Percentiles rank a stretch among this genome's conserved stretches.
Evolutionary conservation across 225 moss, liverwort and hornwort species (phyloP).

Genomic region (Bryoerythrophyllum caledonicum): DNA sequence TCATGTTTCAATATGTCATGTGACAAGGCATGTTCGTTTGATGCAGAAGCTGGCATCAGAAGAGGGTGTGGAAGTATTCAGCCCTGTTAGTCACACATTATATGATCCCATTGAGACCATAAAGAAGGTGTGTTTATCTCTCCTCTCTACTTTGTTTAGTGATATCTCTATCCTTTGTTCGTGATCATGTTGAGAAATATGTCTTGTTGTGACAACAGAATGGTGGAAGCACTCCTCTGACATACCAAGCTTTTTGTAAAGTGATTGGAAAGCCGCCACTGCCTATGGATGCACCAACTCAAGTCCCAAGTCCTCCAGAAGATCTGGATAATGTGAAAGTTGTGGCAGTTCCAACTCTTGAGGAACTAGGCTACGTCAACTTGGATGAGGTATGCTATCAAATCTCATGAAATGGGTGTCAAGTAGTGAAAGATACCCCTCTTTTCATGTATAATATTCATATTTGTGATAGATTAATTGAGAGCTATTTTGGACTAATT

Average conservation of each 20-base stretch:
- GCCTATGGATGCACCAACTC: constrained; percentile 54
- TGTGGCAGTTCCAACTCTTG: constrained; percentile 76
- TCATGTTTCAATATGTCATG: neutral
- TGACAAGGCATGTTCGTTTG: neutral
- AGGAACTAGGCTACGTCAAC: constrained; percentile 77
- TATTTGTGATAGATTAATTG: too few relatives aligned
- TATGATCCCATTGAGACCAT: constrained; percentile 74
- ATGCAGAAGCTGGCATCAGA: constrained; percentile 61
- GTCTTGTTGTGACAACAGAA: constrained; percentile 49
- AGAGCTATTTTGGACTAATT: too few relatives aligned
- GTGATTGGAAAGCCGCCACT: constrained; percentile 67
- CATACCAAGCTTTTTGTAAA: constrained; percentile 76
- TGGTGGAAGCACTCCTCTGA: constrained; percentile 72
- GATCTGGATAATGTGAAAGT: constrained; percentile 59
- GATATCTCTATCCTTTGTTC: neutral
- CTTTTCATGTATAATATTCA: too few relatives aligned
- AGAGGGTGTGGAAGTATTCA: constrained; percentile 64
- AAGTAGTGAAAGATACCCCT: neutral
- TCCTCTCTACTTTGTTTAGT: neutral
- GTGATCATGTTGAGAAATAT: neutral
- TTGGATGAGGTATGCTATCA: constrained; percentile 64
- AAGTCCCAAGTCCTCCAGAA: constrained; percentile 56
- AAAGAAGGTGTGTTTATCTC: constrained; percentile 31
- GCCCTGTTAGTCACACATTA: constrained; percentile 85
- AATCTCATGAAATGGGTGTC: neutral